A percentile compares a stretch with the other conserved stretches of the same genome.
Conservation (phyloP, 768 basidiomycete species). For the Leccinum imitatum region DNA sequence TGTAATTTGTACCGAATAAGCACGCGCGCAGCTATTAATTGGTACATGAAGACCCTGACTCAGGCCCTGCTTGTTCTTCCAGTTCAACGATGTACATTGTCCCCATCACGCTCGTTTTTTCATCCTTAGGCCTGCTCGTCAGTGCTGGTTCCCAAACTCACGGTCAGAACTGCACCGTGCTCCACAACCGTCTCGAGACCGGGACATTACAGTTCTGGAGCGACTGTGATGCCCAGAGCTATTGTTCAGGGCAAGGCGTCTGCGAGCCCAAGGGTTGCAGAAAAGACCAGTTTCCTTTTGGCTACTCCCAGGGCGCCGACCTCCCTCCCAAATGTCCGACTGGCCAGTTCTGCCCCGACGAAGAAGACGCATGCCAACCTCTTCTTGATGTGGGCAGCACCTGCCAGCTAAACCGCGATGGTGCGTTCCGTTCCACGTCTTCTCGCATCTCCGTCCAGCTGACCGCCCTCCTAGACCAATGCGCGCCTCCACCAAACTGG, state of each 20-base stretch:
- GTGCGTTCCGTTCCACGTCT: constrained; percentile 35
- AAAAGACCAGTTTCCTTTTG: constrained; percentile 75
- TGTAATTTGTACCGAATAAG: constrained; percentile 16
- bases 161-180: constrained; percentile 49
- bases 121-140: constrained; percentile 40
- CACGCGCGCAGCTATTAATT: neutral
- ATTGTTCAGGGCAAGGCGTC: constrained; percentile 53
- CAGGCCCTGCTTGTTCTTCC: neutral
- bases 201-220: constrained; percentile 80
- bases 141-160: constrained; percentile 47
- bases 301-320: constrained; percentile 44
- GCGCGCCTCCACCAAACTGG: constrained; percentile 65
- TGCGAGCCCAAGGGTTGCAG: constrained; percentile 73
- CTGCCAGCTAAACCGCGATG: constrained; percentile 88
- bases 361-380: constrained; percentile 65
- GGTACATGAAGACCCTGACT: neutral
- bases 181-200: constrained; percentile 64
- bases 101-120: constrained; percentile 53
- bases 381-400: constrained; percentile 58
- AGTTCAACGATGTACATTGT: constrained; percentile 3
- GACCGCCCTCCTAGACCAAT: constrained; percentile 60
- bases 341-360: constrained; percentile 82
- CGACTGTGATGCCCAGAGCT: constrained; percentile 73
- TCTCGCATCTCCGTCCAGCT: neutral
- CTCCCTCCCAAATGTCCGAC: constrained; percentile 61